These are phyloP conservation scores for Astragalus glycyphyllos DNA, from an alignment of 306 rosid species.

Conservation along the genomic window DNA sequence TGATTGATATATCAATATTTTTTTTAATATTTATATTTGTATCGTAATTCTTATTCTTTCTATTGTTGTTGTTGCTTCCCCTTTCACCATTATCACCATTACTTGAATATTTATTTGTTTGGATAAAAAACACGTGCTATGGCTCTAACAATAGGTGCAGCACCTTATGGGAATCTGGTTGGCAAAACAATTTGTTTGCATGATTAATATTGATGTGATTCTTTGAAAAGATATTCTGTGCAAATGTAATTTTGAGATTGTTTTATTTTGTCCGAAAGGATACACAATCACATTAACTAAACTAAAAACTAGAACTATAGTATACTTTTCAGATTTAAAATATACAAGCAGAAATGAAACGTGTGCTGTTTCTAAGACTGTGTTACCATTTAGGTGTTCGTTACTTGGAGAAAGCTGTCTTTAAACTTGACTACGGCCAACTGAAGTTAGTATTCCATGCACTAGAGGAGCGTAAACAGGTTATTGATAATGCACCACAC, in stretches of 20 bases:
- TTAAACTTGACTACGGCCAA: slow-evolving; percentile 78
- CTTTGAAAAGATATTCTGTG: not conserved
- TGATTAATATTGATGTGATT: slow-evolving; percentile 4
- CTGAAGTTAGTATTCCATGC: slow-evolving; percentile 91
- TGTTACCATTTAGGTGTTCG: slow-evolving; percentile 65
- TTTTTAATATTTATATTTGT: not conserved
- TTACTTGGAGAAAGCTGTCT: slow-evolving; percentile 87
- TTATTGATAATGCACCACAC: slow-evolving; percentile 95
- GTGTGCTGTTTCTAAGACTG: not conserved
- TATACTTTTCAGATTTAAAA: slow-evolving; percentile 17
- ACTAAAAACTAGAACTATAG: not conserved
- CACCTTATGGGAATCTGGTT: slow-evolving; percentile 1
- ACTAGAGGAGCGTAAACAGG: slow-evolving; percentile 89
- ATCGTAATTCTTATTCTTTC: not conserved
- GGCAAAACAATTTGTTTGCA: not conserved
- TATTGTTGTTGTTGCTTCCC: not conserved
- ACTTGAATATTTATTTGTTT: not conserved
- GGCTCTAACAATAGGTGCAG: slow-evolving; percentile 2
- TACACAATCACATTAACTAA: not conserved
- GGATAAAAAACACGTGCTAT: slow-evolving; percentile 13
- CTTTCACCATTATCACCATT: not conserved
- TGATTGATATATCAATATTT: not conserved
- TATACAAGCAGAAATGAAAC: not conserved
- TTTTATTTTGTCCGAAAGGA: slow-evolving; percentile 2
- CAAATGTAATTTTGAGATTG: not conserved